Base-by-base conservation (phyloP, 805 yeast species). In the Lipomyces starkeyi region DNA sequence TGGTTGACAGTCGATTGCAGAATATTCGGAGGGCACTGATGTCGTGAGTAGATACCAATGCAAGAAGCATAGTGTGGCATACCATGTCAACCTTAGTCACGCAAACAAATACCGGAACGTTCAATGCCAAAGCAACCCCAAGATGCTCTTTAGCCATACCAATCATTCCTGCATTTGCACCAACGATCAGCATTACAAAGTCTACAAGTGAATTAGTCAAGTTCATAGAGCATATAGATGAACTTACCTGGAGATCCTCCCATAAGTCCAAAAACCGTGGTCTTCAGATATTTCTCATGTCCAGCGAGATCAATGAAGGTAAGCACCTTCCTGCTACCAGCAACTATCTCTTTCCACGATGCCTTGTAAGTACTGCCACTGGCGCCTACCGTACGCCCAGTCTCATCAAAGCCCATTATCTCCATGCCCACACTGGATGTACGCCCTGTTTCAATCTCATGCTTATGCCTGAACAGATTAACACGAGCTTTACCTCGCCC, bases 361-460 rank as follows among this genome's bases (percentile, higher is more conserved):
- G 70, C 58, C 56, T 69, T 70, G 29, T 70, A 29, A 5, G 66
- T 40, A 7, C 70, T 68, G 22, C 65, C 72, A 52, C 63, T 65
- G 9, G 72, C 65, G 25, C 70, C 72, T 13, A 66, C 69, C 6
- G 66, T 68, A 11, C 40, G 27, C 1, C 73, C 73, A 6, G 25
- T 40, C 14, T 49, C 66, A 32, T 69, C 66, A 43, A 69, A 70
- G 20, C 73, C 73, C 72, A 70, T 69, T 17, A 70, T 69, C 47
- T 70, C 73, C 72, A 69, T 70, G 22, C 73, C 73, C 1, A 70
- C 73, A 53, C 71, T 66, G 14, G 73, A 70, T 11, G 73, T 70
- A n/a, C 73, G 47, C 0, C 73, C 73, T 7, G 71, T 43, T 53
- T 70, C 73, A 9, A 64, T 22, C 49, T 70, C 73, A 52, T 70